Conservation (phyloP, 1,284 basidiomycete genomes). For the Rhodotorula sp. region DNA sequence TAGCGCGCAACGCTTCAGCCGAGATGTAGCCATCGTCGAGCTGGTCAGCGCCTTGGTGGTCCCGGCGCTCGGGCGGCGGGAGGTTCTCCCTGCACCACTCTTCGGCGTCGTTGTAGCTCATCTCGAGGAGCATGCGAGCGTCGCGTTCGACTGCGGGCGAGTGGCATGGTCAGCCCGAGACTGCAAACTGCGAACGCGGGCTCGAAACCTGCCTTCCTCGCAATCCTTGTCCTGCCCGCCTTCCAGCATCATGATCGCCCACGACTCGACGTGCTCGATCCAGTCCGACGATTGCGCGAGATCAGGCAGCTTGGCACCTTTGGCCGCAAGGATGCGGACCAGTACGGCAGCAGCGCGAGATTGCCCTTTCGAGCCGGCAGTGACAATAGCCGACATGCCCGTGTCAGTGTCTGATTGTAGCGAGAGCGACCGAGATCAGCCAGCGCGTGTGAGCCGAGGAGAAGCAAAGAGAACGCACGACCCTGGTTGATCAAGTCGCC, state of each 20-base stretch:
- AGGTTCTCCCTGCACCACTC: constrained; percentile 7
- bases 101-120: neutral
- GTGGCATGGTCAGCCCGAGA: neutral
- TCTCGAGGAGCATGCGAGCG: neutral
- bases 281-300: neutral
- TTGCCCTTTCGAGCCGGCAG: neutral
- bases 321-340: constrained; percentile 13
- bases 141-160: constrained; percentile 2
- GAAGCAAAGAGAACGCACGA: constrained; percentile 1
- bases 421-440: neutral
- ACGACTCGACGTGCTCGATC: neutral
- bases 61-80: neutral
- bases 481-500: constrained; percentile 6
- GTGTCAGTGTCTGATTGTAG: constrained; percentile 2
- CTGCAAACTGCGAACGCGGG: no score
- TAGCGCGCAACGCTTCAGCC: neutral
- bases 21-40: constrained; percentile 3
- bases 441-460: no score
- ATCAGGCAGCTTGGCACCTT: constrained; percentile 10
- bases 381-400: constrained; percentile 11
- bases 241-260: constrained; percentile 14
- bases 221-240: neutral
- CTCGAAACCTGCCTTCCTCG: neutral
- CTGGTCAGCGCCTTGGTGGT: neutral
- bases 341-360: constrained; percentile 2